phyloP scores from a whole-genome alignment of 2,329 filamentous ascomycete species.

The Penicillium olsonii region DNA sequence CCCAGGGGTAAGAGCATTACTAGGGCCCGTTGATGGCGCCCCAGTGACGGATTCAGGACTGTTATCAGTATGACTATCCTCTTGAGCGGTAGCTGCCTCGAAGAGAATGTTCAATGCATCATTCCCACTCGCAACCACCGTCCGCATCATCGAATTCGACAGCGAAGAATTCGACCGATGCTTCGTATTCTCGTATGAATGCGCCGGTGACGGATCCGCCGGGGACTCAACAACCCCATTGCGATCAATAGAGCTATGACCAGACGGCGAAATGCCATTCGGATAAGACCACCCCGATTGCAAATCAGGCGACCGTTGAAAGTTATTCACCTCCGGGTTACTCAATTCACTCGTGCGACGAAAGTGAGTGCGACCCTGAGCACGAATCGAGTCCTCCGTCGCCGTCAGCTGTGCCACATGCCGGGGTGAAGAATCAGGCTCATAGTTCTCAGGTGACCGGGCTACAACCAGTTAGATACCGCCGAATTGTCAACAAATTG shows the following conservation, averaged over 20 bases:
- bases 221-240: not conserved
- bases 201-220: conserved; percentile 8
- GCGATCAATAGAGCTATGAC: conserved; percentile 8
- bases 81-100: conserved; percentile 48
- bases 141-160: conserved; percentile 43
- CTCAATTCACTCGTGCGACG: not conserved
- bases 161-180: conserved; percentile 33
- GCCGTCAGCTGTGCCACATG: not conserved
- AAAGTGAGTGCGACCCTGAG: not conserved
- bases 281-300: conserved; percentile 5
- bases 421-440: conserved; percentile 7
- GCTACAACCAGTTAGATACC: conserved; percentile 18
- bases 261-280: conserved; percentile 8
- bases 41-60: conserved; percentile 24
- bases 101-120: conserved; percentile 57
- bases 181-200: conserved; percentile 19
- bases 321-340: not conserved
- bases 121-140: conserved; percentile 55
- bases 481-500: not conserved
- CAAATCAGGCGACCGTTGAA: not conserved
- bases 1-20: conserved; percentile 14
- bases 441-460: conserved; percentile 16
- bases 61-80: conserved; percentile 36
- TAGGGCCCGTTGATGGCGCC: conserved; percentile 17
- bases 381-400: not conserved